Evolutionary conservation across 106 monocot genomes (phyloP).

Genomic region (Xerophyta viscosa): DNA sequence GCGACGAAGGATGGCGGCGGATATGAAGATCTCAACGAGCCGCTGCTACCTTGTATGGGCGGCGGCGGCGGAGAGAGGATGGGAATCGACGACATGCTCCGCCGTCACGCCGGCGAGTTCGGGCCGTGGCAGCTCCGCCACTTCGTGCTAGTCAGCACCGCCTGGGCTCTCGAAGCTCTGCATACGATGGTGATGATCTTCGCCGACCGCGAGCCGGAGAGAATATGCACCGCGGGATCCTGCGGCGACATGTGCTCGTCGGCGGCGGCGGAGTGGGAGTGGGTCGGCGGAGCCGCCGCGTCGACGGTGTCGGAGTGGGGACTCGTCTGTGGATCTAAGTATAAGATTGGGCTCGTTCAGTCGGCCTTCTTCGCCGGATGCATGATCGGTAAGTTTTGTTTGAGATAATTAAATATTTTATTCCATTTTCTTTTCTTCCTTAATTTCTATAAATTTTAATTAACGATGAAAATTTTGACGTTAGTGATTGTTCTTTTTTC

Average conservation of each 20-base stretch:
- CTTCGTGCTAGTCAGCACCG: slow-evolving; percentile 41
- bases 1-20: not conserved
- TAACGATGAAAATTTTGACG: no score
- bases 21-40: not conserved
- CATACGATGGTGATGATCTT: slow-evolving; percentile 52
- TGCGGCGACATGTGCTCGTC: no score
- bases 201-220: slow-evolving; percentile 22
- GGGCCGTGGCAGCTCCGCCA: slow-evolving; percentile 53
- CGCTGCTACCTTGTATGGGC: not conserved
- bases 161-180: slow-evolving; percentile 47
- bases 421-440: no score
- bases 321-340: slow-evolving; percentile 54
- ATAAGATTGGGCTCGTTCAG: slow-evolving; percentile 78
- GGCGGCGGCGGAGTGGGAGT: no score
- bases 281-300: no score
- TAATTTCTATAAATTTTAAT: no score
- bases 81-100: slow-evolving; percentile 47
- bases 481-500: no score
- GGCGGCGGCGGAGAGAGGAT: slow-evolving; percentile 6
- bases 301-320: slow-evolving; percentile 69
- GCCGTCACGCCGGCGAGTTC: slow-evolving; percentile 40
- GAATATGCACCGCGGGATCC: not conserved
- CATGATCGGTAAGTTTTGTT: slow-evolving; percentile 51
- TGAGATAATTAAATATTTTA: no score
- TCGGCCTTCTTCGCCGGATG: slow-evolving; percentile 73